These are phyloP conservation scores for Clonostachys byssicola DNA, from an alignment of 2,329 filamentous ascomycete genomes.

Conservation along the genomic window DNA sequence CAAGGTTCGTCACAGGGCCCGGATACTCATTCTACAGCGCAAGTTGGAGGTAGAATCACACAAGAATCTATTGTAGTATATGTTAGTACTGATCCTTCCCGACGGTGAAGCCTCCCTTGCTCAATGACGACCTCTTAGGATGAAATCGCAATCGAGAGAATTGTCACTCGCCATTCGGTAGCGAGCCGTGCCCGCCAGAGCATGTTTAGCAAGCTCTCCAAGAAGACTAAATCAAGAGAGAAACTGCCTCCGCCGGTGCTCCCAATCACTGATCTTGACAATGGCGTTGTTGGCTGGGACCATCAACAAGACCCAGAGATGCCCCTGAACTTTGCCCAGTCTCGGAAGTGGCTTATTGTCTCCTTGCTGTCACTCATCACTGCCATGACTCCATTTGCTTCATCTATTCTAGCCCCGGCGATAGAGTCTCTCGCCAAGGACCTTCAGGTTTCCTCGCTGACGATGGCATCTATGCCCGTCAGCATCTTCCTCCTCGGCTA, in stretches of 20 bases:
- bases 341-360: constrained; percentile 55
- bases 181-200: too few species aligned
- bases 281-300: constrained; percentile 57
- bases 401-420: constrained; percentile 53
- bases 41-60: too few species aligned
- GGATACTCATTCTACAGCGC: too few species aligned
- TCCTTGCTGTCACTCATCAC: constrained; percentile 55
- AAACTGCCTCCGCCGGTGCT: constrained; percentile 24
- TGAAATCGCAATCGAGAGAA: too few species aligned
- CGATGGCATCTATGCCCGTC: constrained; percentile 45
- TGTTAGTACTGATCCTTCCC: too few species aligned
- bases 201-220: too few species aligned
- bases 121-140: too few species aligned
- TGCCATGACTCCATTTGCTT: constrained; percentile 62
- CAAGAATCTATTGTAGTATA: too few species aligned
- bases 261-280: constrained; percentile 45
- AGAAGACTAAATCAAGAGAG: constrained; percentile 7
- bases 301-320: constrained; percentile 51
- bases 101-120: too few species aligned
- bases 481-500: constrained; percentile 61
- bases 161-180: too few species aligned
- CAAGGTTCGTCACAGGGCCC: too few species aligned
- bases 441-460: constrained; percentile 4
- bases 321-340: constrained; percentile 51
- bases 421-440: constrained; percentile 34